phyloP scores from a whole-genome alignment of 305 asterid species.

The Fraxinus nigra region DNA sequence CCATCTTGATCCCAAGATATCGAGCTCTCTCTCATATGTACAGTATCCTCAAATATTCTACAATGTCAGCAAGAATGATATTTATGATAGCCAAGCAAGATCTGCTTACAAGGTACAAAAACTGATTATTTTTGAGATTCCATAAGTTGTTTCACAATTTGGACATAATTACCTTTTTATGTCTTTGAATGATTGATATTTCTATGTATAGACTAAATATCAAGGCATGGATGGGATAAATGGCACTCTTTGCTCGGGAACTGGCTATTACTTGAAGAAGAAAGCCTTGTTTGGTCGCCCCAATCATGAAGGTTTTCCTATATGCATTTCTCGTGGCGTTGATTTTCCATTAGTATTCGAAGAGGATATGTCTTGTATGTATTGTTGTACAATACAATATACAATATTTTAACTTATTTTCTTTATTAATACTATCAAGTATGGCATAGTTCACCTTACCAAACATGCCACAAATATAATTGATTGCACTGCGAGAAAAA shows the following conservation, averaged over 20 bases:
- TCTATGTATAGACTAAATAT: slow-evolving; percentile 50
- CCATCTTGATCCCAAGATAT: slow-evolving; percentile 58
- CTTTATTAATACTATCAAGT: neutral
- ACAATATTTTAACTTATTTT: neutral
- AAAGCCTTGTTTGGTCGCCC: slow-evolving; percentile 50
- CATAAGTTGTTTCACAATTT: neutral
- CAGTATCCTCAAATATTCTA: slow-evolving; percentile 79
- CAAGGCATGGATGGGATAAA: slow-evolving; percentile 88
- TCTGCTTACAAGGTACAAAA: slow-evolving; percentile 53
- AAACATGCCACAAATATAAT: neutral
- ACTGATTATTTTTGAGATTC: neutral
- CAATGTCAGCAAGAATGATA: slow-evolving; percentile 69
- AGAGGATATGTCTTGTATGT: neutral
- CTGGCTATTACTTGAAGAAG: slow-evolving; percentile 70
- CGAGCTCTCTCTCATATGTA: slow-evolving; percentile 47
- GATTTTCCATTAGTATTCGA: neutral
- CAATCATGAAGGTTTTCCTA: slow-evolving; percentile 37
- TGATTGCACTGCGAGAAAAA: neutral
- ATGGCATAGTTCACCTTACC: neutral
- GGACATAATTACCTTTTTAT: neutral
- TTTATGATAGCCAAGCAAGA: slow-evolving; percentile 78
- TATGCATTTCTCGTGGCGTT: neutral
- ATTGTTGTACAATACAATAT: neutral
- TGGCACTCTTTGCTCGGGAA: slow-evolving; percentile 70
- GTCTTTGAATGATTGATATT: neutral